Percentiles rank a stretch among this genome's conserved stretches.
phyloP scores from a whole-genome alignment of 495 filamentous ascomycete species.

The Daldinia bambusicola region DNA sequence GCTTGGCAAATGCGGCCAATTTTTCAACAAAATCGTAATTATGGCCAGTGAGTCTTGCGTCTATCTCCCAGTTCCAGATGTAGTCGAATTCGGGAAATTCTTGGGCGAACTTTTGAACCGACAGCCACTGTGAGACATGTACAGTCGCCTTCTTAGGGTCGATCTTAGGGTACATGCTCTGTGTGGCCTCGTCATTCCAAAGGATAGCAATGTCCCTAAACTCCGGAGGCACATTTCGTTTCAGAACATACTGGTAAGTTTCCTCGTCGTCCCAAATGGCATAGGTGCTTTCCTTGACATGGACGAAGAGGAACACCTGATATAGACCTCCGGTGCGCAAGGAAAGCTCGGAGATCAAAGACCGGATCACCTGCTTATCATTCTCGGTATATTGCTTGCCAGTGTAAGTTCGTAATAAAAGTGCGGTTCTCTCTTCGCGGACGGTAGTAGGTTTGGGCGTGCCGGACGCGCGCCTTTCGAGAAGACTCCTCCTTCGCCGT shows the following conservation, averaged over 20 bases:
- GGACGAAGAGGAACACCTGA: slow-evolving; percentile 77
- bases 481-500: slow-evolving; percentile 23
- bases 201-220: slow-evolving; percentile 73
- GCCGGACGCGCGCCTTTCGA: slow-evolving; percentile 21
- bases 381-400: slow-evolving; percentile 75
- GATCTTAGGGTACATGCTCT: slow-evolving; percentile 67
- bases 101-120: slow-evolving; percentile 72
- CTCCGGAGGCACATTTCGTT: slow-evolving; percentile 68
- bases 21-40: slow-evolving; percentile 75
- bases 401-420: slow-evolving; percentile 76
- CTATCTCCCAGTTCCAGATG: slow-evolving; percentile 82
- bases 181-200: slow-evolving; percentile 69
- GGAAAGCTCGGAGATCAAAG: slow-evolving; percentile 77
- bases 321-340: slow-evolving; percentile 81
- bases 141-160: slow-evolving; percentile 53
- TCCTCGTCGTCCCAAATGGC: slow-evolving; percentile 66
- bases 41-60: slow-evolving; percentile 76
- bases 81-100: slow-evolving; percentile 76
- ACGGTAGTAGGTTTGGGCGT: slow-evolving; percentile 19
- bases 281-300: slow-evolving; percentile 69
- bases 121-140: slow-evolving; percentile 65
- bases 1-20: slow-evolving; percentile 65
- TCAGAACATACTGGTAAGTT: slow-evolving; percentile 63
- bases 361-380: slow-evolving; percentile 75
- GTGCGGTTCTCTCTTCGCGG: slow-evolving; percentile 67